Percentiles rank a stretch among this genome's conserved stretches.
These are phyloP conservation scores for Calycina marina DNA, from an alignment of 2,329 filamentous ascomycete genomes.

Conservation along the genomic window DNA sequence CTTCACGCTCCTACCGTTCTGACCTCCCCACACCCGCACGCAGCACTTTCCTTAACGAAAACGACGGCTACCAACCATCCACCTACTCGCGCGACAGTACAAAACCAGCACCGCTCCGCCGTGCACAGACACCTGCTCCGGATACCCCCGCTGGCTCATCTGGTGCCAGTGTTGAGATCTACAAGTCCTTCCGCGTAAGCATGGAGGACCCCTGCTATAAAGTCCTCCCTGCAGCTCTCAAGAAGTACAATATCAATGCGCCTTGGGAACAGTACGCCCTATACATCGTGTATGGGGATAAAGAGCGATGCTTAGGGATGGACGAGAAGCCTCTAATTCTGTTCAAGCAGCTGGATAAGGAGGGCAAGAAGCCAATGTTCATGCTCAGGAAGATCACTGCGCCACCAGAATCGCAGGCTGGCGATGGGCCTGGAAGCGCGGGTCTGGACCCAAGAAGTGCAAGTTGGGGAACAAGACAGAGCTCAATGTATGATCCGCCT, in stretches of 20 bases:
- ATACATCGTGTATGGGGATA: conserved; percentile 97
- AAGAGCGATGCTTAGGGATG: conserved; percentile 81
- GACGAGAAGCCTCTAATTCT: conserved; percentile 90
- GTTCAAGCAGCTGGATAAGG: conserved; percentile 94
- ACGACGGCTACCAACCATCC: conserved; percentile 17
- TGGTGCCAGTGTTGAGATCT: conserved; percentile 67
- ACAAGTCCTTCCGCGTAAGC: conserved; percentile 95
- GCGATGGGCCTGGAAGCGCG: conserved; percentile 25
- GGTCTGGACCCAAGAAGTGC: conserved; percentile 10
- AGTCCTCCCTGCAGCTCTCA: conserved; percentile 84
- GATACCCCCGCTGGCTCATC: conserved; percentile 40
- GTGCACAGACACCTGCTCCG: conserved; percentile 46
- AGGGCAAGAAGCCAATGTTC: conserved; percentile 98
- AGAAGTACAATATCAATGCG: conserved; percentile 96
- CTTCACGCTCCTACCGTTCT: conserved; percentile 43
- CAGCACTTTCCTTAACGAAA: conserved; percentile 38
- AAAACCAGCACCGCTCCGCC: conserved; percentile 29
- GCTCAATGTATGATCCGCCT: conserved; percentile 1
- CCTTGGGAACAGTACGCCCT: conserved; percentile 96
- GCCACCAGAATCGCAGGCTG: conserved; percentile 27
- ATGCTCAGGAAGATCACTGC: conserved; percentile 53
- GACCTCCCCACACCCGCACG: conserved; percentile 39
- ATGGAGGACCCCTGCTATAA: conserved; percentile 98
- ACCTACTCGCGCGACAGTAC: conserved; percentile 21
- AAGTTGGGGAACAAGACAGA: background rate